A percentile compares a stretch with the other conserved stretches of the same genome.
Evolutionary conservation across 2,329 filamentous ascomycete species (phyloP).

Genomic region (Botrytis fragariae): DNA sequence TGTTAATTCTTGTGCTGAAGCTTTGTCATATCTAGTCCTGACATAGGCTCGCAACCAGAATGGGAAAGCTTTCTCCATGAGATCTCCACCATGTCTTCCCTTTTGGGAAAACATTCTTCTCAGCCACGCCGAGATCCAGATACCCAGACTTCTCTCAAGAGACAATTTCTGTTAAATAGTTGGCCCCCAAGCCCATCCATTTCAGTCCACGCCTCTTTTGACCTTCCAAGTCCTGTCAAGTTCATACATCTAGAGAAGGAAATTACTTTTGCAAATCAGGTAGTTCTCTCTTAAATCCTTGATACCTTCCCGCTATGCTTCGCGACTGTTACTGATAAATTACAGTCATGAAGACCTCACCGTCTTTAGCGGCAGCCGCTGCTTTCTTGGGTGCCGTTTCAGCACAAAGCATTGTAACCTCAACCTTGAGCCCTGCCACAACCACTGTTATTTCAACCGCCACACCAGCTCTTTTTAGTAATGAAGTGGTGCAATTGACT

Average conservation of each 20-base stretch:
- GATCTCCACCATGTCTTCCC: neutral
- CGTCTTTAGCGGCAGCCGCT: neutral
- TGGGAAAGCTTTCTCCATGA: neutral
- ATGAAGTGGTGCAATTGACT: conserved; percentile 28
- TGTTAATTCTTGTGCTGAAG: neutral
- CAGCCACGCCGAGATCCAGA: neutral
- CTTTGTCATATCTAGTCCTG: neutral
- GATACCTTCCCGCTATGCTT: neutral
- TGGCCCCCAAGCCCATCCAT: neutral
- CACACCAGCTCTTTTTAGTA: conserved; percentile 17
- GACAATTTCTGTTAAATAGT: conserved; percentile 1
- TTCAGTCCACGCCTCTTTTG: neutral
- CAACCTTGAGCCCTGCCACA: neutral
- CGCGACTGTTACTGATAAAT: neutral
- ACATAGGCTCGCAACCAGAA: neutral
- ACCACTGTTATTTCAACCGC: neutral
- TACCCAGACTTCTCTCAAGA: neutral
- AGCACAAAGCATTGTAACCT: neutral
- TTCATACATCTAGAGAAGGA: neutral
- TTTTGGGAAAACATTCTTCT: no score
- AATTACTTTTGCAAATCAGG: neutral
- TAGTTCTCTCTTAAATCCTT: neutral
- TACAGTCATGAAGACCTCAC: conserved; percentile 5
- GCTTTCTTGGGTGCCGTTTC: neutral
- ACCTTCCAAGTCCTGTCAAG: neutral